Evolutionary conservation across 495 filamentous ascomycete genomes (phyloP).

Genomic region (Glonium stellatum): DNA sequence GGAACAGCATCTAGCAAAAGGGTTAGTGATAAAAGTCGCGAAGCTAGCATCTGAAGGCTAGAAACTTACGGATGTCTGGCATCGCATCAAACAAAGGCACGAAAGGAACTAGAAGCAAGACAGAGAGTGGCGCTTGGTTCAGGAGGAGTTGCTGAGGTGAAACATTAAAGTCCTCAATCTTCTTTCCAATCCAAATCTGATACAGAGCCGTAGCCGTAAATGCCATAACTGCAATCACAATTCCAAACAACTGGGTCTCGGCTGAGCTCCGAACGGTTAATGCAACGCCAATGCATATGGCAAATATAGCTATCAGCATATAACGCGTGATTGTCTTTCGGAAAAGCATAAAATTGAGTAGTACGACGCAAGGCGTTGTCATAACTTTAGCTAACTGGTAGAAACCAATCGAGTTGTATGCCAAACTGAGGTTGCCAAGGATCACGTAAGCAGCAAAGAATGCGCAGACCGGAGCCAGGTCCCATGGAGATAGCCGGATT

Average conservation of each 20-base stretch:
- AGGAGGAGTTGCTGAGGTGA: constrained; percentile 35
- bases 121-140: constrained; percentile 38
- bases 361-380: constrained; percentile 37
- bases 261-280: constrained; percentile 29
- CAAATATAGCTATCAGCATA: constrained; percentile 27
- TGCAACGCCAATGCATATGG: constrained; percentile 24
- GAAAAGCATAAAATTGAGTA: constrained; percentile 37
- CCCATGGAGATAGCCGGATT: constrained; percentile 33
- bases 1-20: constrained; percentile 16
- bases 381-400: constrained; percentile 40
- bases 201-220: constrained; percentile 38
- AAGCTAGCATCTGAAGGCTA: background rate
- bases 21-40: background rate
- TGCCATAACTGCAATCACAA: constrained; percentile 33
- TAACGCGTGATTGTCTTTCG: constrained; percentile 32
- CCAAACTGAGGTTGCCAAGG: constrained; percentile 37
- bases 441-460: constrained; percentile 39
- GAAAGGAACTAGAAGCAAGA: constrained; percentile 33
- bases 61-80: constrained; percentile 23
- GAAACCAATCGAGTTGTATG: constrained; percentile 39
- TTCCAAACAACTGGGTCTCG: constrained; percentile 30
- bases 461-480: constrained; percentile 37
- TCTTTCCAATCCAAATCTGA: constrained; percentile 41
- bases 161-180: constrained; percentile 37
- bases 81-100: constrained; percentile 36